Conservation (phyloP, 1,284 basidiomycete genomes). For the Cryptococcus sp. region DNA sequence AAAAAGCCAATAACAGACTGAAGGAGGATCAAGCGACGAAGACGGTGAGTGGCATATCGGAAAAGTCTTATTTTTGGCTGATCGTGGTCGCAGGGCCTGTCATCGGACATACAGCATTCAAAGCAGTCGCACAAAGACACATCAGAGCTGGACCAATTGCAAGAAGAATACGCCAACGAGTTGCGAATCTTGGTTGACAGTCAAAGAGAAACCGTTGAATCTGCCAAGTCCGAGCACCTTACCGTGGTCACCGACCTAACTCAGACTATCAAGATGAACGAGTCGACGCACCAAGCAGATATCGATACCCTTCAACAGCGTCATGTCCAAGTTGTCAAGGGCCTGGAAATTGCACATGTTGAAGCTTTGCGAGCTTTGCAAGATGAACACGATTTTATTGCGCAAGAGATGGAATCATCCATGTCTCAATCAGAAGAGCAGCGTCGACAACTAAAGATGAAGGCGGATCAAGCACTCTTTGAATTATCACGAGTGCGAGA, state of each 20-base stretch:
- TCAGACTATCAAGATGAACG: constrained; percentile 15
- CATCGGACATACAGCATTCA: neutral
- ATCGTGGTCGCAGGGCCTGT: too few species aligned
- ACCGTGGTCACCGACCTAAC: constrained; percentile 12
- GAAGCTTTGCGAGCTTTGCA: constrained; percentile 20
- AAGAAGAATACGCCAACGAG: constrained; percentile 37
- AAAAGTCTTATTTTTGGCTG: too few species aligned
- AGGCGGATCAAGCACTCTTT: constrained; percentile 46
- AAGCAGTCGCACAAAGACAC: constrained; percentile 1
- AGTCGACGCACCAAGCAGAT: constrained; percentile 15
- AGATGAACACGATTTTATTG: constrained; percentile 34
- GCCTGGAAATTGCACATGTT: constrained; percentile 25
- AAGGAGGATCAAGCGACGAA: constrained; percentile 20
- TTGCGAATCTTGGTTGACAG: constrained; percentile 21
- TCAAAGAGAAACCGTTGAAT: constrained; percentile 20
- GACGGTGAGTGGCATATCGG: constrained; percentile 13
- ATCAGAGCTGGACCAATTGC: constrained; percentile 16
- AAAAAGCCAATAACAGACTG: constrained; percentile 31
- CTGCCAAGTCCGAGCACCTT: constrained; percentile 25
- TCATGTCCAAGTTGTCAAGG: constrained; percentile 25
- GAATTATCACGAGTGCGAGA: constrained; percentile 46
- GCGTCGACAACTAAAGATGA: constrained; percentile 48
- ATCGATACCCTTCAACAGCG: constrained; percentile 23
- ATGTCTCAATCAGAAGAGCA: constrained; percentile 41
- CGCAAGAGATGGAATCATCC: constrained; percentile 42